Conservation (phyloP, 129 eudicot species). For the Helichrysum umbraculigerum region DNA sequence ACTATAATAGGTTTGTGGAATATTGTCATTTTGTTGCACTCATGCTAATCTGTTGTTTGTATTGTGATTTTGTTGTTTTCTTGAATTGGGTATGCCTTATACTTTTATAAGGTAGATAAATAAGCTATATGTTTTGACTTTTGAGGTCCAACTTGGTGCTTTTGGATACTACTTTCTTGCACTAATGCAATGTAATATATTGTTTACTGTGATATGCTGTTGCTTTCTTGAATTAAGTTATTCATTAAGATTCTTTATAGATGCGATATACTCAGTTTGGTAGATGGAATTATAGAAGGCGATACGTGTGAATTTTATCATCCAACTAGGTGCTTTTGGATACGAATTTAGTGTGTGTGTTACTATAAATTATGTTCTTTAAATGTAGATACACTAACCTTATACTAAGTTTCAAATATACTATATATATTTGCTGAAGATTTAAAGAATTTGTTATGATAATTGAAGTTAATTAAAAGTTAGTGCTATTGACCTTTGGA, state of each 20-base stretch:
- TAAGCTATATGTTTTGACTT: constrained; percentile 1
- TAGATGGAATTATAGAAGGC: background rate
- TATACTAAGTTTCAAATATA: constrained; percentile 1
- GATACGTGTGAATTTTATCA: constrained; percentile 3
- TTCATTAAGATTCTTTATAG: background rate
- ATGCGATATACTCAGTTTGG: background rate
- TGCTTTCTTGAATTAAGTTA: background rate
- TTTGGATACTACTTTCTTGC: background rate
- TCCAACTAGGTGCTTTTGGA: constrained; percentile 6
- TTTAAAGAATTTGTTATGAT: background rate
- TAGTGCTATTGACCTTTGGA: background rate
- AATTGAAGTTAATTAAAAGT: background rate
- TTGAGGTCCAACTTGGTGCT: background rate
- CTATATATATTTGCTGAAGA: background rate
- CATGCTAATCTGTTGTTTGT: background rate
- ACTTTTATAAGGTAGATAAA: background rate
- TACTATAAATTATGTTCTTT: background rate
- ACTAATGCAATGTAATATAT: background rate
- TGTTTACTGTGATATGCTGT: background rate
- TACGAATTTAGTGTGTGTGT: background rate
- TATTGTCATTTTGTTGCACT: background rate
- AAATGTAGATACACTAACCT: background rate
- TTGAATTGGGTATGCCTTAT: background rate
- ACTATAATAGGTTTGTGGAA: background rate
- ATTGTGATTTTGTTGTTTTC: background rate